Evolutionary conservation across 257 asterid species (phyloP).

Genomic region (Coffea eugenioides): DNA sequence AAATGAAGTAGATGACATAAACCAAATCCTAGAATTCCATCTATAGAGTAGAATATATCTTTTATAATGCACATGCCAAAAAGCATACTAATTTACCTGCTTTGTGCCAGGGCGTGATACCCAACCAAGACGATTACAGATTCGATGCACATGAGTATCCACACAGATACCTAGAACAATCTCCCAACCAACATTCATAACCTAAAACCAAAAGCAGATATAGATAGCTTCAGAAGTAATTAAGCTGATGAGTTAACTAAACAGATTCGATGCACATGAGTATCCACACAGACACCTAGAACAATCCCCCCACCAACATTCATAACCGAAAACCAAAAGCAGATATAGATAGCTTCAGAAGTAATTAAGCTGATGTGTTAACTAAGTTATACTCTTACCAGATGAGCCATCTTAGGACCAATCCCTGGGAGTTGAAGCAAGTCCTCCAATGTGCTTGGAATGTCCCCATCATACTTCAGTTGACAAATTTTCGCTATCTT

Average conservation of each 20-base stretch:
- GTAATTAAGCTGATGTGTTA: not conserved
- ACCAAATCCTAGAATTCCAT: not conserved
- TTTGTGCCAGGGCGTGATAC: slow-evolving; percentile 81
- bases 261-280: slow-evolving; percentile 95
- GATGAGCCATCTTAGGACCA: slow-evolving; percentile 99
- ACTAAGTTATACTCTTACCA: slow-evolving; percentile 45
- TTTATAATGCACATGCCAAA: not conserved
- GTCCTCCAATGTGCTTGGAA: slow-evolving; percentile 81
- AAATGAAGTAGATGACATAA: not conserved
- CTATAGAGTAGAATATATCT: not conserved
- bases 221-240: slow-evolving; percentile 10
- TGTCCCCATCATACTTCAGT: slow-evolving; percentile 68
- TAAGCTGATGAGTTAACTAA: not conserved
- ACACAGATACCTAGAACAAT: slow-evolving; percentile 98
- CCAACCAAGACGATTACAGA: slow-evolving; percentile 94
- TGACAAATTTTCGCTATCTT: slow-evolving; percentile 82
- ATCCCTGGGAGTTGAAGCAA: slow-evolving; percentile 92
- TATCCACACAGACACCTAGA: slow-evolving; percentile 98
- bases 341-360: slow-evolving; percentile 4
- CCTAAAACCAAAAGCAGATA: slow-evolving; percentile 37
- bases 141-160: slow-evolving; percentile 97
- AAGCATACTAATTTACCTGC: slow-evolving; percentile 41
- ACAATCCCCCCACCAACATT: slow-evolving; percentile 92
- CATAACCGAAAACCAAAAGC: slow-evolving; percentile 59
- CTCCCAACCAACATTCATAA: slow-evolving; percentile 95